Evolutionary conservation across 371 early-diverging fungal genomes (phyloP).

Genomic region (Entomophthora muscae): DNA sequence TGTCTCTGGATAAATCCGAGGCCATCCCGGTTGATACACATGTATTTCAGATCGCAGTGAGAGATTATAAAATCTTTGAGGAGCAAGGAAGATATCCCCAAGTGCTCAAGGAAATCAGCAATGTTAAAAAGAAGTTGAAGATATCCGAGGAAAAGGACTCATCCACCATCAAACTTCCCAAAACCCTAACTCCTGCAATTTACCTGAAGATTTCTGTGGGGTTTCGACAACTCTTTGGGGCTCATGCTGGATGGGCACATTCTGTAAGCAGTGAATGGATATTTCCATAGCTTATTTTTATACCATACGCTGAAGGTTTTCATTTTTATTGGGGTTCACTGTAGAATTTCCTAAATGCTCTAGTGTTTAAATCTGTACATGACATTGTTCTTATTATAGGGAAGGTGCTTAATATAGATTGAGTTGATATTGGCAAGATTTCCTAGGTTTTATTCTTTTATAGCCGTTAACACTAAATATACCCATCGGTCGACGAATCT

Average conservation of each 20-base stretch:
- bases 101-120: conserved; percentile 39
- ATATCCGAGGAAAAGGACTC: background rate
- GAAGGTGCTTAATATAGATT: background rate
- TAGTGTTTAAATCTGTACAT: background rate
- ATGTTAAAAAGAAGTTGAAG: conserved; percentile 50
- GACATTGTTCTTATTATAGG: background rate
- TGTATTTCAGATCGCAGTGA: conserved; percentile 71
- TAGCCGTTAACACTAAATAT: background rate
- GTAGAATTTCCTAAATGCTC: background rate
- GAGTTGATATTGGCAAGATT: background rate
- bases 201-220: conserved; percentile 54
- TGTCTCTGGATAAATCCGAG: conserved; percentile 57
- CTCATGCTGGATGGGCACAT: conserved; percentile 85
- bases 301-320: background rate
- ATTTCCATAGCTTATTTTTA: background rate
- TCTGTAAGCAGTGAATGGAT: conserved; percentile 28
- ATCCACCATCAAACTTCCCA: conserved; percentile 19
- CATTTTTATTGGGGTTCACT: background rate
- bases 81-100: conserved; percentile 35
- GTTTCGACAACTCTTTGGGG: conserved; percentile 62
- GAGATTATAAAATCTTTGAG: conserved; percentile 54
- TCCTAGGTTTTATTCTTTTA: background rate
- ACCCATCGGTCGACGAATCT: background rate
- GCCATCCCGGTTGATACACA: conserved; percentile 95
- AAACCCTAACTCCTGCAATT: conserved; percentile 39